Base-by-base conservation (phyloP, 2,329 filamentous ascomycete genomes). In the Alternaria metachromatica region DNA sequence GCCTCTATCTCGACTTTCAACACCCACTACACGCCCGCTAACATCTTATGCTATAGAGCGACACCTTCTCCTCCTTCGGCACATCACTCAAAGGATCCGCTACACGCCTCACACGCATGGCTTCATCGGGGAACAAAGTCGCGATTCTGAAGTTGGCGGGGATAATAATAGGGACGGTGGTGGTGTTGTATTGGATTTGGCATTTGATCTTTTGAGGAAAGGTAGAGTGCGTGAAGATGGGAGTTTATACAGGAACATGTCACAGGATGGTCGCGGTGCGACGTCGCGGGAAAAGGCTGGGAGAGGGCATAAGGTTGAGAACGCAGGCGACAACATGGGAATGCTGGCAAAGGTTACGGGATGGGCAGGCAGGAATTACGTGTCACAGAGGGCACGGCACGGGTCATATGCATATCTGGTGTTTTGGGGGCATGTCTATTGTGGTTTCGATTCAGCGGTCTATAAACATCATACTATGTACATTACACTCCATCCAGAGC, bases 61-160 rank as follows among this genome's bases (percentile, higher is more conserved):
- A 98, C 72, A 96, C 94, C 23, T 98, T 99, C 82, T 95, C 93
- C 64, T 91, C 89, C 73, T 94, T 99, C 87, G 87, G 88, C 37
- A 90, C 90, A 13, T 90, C 90, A 68, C 84, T 99, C 64, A 95
- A 93, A 78, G 93, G 94, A 46, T 96, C 92, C 68, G 94, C 94
- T 12, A 86, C 87, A 53, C 88, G 96, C 12, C 83, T 99, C 50
- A 93, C 91, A 21, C 89, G 94, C 65, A 98, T 98, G 94, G 96
- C 96, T 49, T 90, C 90, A 55, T 89, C 90, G 58, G 96, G 96
- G 55, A 97, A 97, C 82, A 95, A 93, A 74, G 88, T 97, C 44
- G 95, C 96, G 15, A 90, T 98, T 43, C 81, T 99, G 65, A 97
- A 97, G 81, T 84, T 99, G 53, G 89, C 94, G 0, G 95, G 88